Percentiles rank a stretch among this genome's conserved stretches.
Conservation (phyloP, 208 protist species). For the Crithidia mellificae region DNA sequence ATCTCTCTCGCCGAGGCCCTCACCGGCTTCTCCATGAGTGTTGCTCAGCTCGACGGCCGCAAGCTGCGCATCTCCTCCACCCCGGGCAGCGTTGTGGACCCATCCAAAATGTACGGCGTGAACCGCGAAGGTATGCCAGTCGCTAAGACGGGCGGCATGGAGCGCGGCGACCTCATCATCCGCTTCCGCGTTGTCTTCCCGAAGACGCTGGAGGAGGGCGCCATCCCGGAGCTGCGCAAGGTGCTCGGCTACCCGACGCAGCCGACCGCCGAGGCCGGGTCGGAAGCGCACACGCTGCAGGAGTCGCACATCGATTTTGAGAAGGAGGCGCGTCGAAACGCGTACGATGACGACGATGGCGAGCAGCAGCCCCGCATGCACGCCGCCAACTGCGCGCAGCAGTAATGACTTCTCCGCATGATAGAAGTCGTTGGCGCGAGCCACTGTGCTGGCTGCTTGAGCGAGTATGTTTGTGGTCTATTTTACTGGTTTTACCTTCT, state of each 20-base stretch:
- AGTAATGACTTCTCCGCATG: conserved; percentile 41
- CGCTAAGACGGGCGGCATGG: conserved; percentile 83
- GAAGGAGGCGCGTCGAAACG: conserved; percentile 65
- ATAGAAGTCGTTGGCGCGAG: neutral
- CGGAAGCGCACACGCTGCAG: conserved; percentile 57
- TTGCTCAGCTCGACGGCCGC: conserved; percentile 93
- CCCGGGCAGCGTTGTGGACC: conserved; percentile 81
- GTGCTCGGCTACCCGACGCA: conserved; percentile 79
- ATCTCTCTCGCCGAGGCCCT: conserved; percentile 95
- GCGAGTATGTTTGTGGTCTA: neutral
- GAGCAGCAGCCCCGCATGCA: conserved; percentile 47
- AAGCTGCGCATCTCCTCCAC: conserved; percentile 75
- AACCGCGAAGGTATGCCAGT: conserved; percentile 93
- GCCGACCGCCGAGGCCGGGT: conserved; percentile 32
- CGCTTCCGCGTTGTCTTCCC: conserved; percentile 93
- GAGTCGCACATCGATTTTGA: conserved; percentile 80
- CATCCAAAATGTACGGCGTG: conserved; percentile 82
- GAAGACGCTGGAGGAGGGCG: conserved; percentile 46
- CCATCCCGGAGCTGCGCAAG: conserved; percentile 59
- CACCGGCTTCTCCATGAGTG: conserved; percentile 88
- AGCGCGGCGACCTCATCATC: conserved; percentile 90
- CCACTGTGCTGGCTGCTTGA: conserved; percentile 6
- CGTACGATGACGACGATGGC: conserved; percentile 73
- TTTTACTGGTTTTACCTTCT: neutral
- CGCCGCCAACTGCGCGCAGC: conserved; percentile 75